These are phyloP conservation scores for Aspergillus quadricinctus DNA, from an alignment of 2,329 filamentous ascomycete genomes.

Conservation along the genomic window DNA sequence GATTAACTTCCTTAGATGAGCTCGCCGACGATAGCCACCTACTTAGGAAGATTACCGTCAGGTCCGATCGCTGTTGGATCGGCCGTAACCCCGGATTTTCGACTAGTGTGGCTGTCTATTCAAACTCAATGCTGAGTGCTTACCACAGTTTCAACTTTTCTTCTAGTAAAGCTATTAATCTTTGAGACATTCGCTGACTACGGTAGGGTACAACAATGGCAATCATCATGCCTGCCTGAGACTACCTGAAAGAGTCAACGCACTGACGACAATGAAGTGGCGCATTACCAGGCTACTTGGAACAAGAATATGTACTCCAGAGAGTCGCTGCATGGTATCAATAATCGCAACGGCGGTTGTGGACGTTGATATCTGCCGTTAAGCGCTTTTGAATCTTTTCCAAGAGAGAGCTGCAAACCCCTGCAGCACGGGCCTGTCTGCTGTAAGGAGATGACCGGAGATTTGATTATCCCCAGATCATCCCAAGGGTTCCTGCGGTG, in stretches of 20 bases:
- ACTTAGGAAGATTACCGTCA: background rate
- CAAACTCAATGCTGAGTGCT: background rate
- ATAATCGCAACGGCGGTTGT: background rate
- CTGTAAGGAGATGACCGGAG: slow-evolving; percentile 24
- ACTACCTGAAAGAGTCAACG: background rate
- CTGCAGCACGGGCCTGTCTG: slow-evolving; percentile 21
- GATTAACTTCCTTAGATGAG: background rate
- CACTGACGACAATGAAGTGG: background rate
- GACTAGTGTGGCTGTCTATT: background rate
- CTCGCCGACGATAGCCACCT: background rate
- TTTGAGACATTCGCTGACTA: background rate
- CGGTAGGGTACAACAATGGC: background rate
- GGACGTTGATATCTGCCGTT: background rate
- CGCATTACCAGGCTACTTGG: background rate
- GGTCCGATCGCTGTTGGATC: slow-evolving; percentile 2
- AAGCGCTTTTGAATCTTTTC: background rate
- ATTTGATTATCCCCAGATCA: slow-evolving; percentile 15
- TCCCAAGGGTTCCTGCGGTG: slow-evolving; percentile 11
- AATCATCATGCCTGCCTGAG: background rate
- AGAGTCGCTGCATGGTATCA: background rate
- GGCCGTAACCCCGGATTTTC: slow-evolving; percentile 10
- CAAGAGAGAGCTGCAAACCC: background rate
- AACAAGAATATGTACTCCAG: background rate
- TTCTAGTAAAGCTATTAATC: background rate
- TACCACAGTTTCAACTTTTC: background rate